These are phyloP conservation scores for Carex myosuroides DNA, from an alignment of 176 grass and related monocot genomes.

Conservation along the genomic window DNA sequence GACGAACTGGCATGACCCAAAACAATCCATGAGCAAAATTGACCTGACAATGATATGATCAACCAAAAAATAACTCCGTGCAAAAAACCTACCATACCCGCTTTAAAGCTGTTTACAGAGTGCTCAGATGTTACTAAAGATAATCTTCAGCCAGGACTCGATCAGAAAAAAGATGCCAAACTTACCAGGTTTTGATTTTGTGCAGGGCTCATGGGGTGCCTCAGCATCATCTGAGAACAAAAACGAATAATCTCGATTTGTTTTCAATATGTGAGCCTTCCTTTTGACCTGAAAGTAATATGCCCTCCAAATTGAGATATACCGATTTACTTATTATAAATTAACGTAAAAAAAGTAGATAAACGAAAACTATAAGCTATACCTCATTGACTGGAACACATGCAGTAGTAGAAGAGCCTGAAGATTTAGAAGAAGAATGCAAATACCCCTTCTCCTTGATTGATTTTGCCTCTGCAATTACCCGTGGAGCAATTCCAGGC, in stretches of 20 bases:
- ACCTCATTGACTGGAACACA: conserved; percentile 39
- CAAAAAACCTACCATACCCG: background rate
- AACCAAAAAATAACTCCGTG: background rate
- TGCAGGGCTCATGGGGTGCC: conserved; percentile 6
- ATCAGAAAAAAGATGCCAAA: conserved; percentile 4
- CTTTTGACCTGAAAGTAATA: conserved; percentile 42
- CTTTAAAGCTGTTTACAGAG: background rate
- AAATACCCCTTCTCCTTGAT: conserved; percentile 32
- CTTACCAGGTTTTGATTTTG: conserved; percentile 52
- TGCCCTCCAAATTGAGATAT: conserved; percentile 31
- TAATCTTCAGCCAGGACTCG: background rate
- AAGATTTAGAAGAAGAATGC: conserved; percentile 21
- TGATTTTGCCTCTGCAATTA: conserved; percentile 54
- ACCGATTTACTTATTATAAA: conserved; percentile 24
- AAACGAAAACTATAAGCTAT: conserved; percentile 10
- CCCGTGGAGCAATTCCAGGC: conserved; percentile 43
- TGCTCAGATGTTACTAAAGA: background rate
- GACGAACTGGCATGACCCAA: background rate
- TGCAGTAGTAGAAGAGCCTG: conserved; percentile 25
- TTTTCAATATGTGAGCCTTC: conserved; percentile 59
- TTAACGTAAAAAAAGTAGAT: background rate
- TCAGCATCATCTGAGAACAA: conserved; percentile 64
- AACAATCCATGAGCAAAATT: background rate
- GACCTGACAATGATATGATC: background rate
- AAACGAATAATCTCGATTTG: conserved; percentile 71